phyloP scores from a whole-genome alignment of 2,329 filamentous ascomycete species.

The Aspergillus jensenii region DNA sequence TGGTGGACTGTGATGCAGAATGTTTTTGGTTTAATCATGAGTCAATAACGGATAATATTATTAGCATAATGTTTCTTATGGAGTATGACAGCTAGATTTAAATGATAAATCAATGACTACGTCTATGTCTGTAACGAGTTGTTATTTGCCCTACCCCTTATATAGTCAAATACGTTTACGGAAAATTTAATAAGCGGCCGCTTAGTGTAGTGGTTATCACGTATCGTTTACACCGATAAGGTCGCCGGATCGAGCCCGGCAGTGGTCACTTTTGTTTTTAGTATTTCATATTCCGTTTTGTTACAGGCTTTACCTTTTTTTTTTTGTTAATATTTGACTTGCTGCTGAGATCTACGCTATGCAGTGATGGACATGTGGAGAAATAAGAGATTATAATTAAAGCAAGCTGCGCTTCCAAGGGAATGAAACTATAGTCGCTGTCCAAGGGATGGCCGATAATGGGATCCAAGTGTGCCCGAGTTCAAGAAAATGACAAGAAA shows the following conservation, averaged over 20 bases:
- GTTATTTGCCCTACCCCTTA: background rate
- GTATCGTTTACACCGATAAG: slow-evolving; percentile 39
- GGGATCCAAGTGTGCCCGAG: background rate
- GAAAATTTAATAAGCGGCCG: slow-evolving; percentile 3
- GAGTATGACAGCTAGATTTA: no score
- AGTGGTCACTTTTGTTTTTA: slow-evolving; percentile 9
- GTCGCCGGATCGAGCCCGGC: slow-evolving; percentile 32
- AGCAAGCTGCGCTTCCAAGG: background rate
- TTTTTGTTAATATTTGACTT: background rate
- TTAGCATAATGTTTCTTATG: no score
- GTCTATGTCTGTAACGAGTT: no score
- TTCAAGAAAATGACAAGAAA: background rate
- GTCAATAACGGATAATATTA: no score
- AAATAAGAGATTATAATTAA: background rate
- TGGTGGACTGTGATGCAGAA: no score
- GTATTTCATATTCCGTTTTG: background rate
- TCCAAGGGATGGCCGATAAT: background rate
- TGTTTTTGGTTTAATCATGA: no score
- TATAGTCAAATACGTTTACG: background rate
- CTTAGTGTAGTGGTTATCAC: slow-evolving; percentile 23
- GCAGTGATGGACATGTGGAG: background rate
- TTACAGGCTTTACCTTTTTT: background rate
- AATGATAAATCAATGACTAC: no score
- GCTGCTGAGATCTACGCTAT: background rate
- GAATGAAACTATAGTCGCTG: background rate